Evolutionary conservation across 208 protist genomes (phyloP).

Genomic region (Borovskyia barvae): DNA sequence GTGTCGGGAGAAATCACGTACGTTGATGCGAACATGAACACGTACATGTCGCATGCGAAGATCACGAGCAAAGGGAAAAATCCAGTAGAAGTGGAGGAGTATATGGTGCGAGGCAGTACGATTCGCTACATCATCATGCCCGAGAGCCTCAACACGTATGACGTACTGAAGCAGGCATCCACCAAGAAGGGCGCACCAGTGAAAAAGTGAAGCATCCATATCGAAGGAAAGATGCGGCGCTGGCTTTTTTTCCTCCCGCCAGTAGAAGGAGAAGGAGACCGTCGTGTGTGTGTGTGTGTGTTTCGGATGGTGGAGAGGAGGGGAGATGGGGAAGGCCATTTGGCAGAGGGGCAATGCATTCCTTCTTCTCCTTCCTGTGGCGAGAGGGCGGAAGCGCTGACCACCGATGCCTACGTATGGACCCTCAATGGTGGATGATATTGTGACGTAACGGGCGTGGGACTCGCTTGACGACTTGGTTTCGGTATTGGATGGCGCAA

Average conservation of each 20-base stretch:
- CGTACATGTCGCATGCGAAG: constrained; percentile 97
- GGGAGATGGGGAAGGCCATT: no score
- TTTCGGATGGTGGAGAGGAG: no score
- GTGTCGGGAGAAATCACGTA: constrained; percentile 87
- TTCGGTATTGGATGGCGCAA: no score
- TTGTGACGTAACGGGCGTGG: no score
- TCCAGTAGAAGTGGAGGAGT: constrained; percentile 93
- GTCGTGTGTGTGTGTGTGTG: neutral
- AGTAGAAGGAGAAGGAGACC: constrained; percentile 2
- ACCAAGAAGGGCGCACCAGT: constrained; percentile 18
- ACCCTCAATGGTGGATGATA: no score
- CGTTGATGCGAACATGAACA: constrained; percentile 97
- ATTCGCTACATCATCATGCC: constrained; percentile 98
- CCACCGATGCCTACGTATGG: no score
- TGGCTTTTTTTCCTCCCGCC: neutral
- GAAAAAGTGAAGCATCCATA: constrained; percentile 6
- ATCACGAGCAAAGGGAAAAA: constrained; percentile 96
- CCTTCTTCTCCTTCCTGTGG: no score
- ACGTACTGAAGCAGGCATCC: constrained; percentile 78
- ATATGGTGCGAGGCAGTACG: constrained; percentile 97
- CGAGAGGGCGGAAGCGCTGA: no score
- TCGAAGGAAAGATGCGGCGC: constrained; percentile 1
- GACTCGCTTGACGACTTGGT: no score
- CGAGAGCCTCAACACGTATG: constrained; percentile 94
- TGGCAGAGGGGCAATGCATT: no score